A percentile compares a stretch with the other conserved stretches of the same genome.
Conservation (phyloP, 768 basidiomycete species). For the Multifurca ochricompacta region DNA sequence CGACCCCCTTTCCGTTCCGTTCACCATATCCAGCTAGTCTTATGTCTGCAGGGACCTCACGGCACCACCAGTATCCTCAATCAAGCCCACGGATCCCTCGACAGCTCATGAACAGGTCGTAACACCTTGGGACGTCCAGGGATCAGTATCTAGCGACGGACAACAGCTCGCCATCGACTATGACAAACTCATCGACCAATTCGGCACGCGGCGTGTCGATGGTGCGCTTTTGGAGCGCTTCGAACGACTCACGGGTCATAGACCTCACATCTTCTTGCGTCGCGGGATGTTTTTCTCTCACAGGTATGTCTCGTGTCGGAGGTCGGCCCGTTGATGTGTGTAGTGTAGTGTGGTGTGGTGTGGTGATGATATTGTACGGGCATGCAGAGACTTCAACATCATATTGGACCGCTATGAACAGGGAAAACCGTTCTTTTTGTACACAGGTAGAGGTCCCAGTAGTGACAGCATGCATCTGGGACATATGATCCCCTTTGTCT, state of each 20-base stretch:
- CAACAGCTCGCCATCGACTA: conserved; percentile 94
- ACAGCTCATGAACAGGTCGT: conserved; percentile 62
- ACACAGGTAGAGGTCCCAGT: conserved; percentile 94
- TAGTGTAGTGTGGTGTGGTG: no score
- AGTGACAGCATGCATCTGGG: conserved; percentile 97
- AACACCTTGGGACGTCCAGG: conserved; percentile 98
- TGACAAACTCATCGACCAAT: conserved; percentile 88
- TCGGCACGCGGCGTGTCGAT: conserved; percentile 83
- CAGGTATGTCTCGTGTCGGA: conserved; percentile 45
- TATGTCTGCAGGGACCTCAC: neutral
- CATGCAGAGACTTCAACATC: conserved; percentile 75
- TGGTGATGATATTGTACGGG: conserved; percentile 4
- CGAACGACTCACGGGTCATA: conserved; percentile 81
- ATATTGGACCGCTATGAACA: conserved; percentile 95
- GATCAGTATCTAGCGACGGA: conserved; percentile 79
- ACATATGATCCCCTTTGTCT: conserved; percentile 94
- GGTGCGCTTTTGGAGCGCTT: conserved; percentile 75
- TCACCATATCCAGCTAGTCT: neutral
- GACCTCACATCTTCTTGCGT: conserved; percentile 81
- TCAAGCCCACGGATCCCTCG: conserved; percentile 29
- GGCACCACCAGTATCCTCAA: conserved; percentile 21
- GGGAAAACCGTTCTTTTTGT: conserved; percentile 95
- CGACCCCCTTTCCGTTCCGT: neutral
- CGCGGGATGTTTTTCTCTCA: conserved; percentile 98
- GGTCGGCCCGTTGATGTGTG: neutral